phyloP scores from a whole-genome alignment of 345 rosid genomes.

The Limnanthes douglasii region DNA sequence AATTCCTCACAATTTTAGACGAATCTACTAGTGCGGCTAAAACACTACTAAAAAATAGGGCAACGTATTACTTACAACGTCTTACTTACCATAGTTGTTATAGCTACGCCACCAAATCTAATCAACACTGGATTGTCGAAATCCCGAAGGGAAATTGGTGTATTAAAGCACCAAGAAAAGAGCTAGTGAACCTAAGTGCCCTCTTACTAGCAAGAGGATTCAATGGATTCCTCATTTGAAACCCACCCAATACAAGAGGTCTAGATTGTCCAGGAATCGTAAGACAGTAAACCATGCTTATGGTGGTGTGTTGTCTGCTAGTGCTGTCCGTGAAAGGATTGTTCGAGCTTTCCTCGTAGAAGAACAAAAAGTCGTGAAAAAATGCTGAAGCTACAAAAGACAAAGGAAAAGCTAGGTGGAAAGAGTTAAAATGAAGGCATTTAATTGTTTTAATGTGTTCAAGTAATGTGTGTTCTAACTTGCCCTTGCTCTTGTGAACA shows the following conservation, averaged over 20 bases:
- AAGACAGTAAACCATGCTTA: conserved; percentile 85
- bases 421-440: too few relatives aligned
- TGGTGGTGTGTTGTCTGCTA: conserved; percentile 70
- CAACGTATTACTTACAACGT: too few relatives aligned
- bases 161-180: conserved; percentile 80
- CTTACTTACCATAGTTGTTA: too few relatives aligned
- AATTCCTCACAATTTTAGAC: too few relatives aligned
- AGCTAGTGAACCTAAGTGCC: conserved; percentile 80
- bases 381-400: conserved; percentile 64
- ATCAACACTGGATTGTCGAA: too few relatives aligned
- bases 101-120: too few relatives aligned
- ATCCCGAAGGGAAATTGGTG: conserved; percentile 64
- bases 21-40: too few relatives aligned
- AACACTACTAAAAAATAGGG: too few relatives aligned
- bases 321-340: conserved; percentile 84
- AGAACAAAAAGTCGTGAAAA: conserved; percentile 79
- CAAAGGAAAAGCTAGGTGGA: conserved; percentile 48
- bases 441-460: too few relatives aligned
- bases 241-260: conserved; percentile 80
- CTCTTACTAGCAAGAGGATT: conserved; percentile 83
- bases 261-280: conserved; percentile 57
- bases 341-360: conserved; percentile 62
- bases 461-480: too few relatives aligned
- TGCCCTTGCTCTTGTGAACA: too few relatives aligned
- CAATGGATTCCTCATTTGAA: conserved; percentile 92